Percentiles rank a stretch among this genome's conserved stretches.
phyloP scores from a whole-genome alignment of 805 yeast species.

The Ogataea ganodermae region DNA sequence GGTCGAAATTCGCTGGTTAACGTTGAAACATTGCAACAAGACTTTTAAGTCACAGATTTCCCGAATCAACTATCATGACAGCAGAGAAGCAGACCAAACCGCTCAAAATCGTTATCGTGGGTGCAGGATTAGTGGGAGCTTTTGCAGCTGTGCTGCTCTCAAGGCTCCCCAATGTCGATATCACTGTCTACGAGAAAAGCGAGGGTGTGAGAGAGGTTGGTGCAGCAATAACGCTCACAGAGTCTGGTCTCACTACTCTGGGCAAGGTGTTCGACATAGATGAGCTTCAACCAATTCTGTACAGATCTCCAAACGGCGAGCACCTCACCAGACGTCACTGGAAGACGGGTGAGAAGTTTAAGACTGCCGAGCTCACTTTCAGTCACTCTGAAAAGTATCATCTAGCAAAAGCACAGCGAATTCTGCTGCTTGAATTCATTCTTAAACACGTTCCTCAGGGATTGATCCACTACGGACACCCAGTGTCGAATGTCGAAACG shows the following conservation, averaged over 20 bases:
- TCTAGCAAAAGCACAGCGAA: constrained; percentile 9
- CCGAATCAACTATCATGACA: not conserved
- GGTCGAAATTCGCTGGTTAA: not conserved
- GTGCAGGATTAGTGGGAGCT: constrained; percentile 14
- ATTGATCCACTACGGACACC: constrained; percentile 6
- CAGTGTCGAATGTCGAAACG: not conserved
- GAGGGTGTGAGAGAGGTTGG: constrained; percentile 11
- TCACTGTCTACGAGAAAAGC: constrained; percentile 12
- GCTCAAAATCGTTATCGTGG: constrained; percentile 10
- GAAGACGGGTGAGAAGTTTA: constrained; percentile 13
- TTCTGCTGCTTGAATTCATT: constrained; percentile 7
- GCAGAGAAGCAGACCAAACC: constrained; percentile 4
- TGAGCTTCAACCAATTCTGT: constrained; percentile 7
- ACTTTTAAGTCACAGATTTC: not conserved
- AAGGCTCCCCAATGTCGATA: constrained; percentile 10
- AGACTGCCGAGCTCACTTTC: not conserved
- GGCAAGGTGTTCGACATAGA: constrained; percentile 6
- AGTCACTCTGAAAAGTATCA: not conserved
- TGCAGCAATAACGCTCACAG: constrained; percentile 13
- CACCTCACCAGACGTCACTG: constrained; percentile 14
- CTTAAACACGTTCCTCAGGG: constrained; percentile 8
- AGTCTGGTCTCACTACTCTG: constrained; percentile 9
- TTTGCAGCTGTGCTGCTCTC: constrained; percentile 10
- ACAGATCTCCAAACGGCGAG: constrained; percentile 2
- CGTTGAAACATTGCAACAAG: not conserved